Evolutionary conservation across 2,329 filamentous ascomycete genomes (phyloP).

Genomic region (Furcasterigmium furcatum): DNA sequence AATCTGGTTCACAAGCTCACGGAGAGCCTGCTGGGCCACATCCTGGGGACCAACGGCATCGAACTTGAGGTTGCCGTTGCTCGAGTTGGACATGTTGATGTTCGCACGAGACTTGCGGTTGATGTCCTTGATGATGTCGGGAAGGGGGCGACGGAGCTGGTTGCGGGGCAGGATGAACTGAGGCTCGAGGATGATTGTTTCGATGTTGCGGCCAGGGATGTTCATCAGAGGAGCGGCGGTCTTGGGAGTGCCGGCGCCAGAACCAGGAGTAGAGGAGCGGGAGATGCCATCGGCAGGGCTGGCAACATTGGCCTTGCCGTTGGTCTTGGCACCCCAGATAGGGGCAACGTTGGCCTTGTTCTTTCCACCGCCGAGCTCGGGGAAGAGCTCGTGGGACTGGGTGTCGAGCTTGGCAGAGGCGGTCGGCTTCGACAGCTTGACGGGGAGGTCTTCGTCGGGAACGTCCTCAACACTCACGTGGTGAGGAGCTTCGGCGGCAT

Average conservation of each 20-base stretch:
- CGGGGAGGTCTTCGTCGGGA: slow-evolving; percentile 71
- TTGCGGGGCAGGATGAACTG: slow-evolving; percentile 72
- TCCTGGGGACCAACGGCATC: slow-evolving; percentile 82
- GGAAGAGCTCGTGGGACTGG: slow-evolving; percentile 87
- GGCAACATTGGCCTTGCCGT: slow-evolving; percentile 52
- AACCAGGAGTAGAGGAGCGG: slow-evolving; percentile 60
- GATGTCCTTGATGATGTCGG: slow-evolving; percentile 85
- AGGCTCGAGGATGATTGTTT: slow-evolving; percentile 70
- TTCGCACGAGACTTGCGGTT: slow-evolving; percentile 88
- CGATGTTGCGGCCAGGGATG: slow-evolving; percentile 79
- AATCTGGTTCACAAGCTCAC: slow-evolving; percentile 84
- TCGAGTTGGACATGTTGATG: slow-evolving; percentile 72
- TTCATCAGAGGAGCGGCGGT: slow-evolving; percentile 55
- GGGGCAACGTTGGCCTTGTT: slow-evolving; percentile 67
- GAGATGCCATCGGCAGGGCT: slow-evolving; percentile 52
- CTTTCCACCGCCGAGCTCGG: slow-evolving; percentile 73
- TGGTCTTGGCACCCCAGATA: slow-evolving; percentile 73
- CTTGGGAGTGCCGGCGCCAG: slow-evolving; percentile 49
- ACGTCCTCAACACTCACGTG: slow-evolving; percentile 76
- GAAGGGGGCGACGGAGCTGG: slow-evolving; percentile 80
- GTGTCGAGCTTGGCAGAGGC: slow-evolving; percentile 75
- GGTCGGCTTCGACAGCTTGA: slow-evolving; percentile 38
- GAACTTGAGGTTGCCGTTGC: slow-evolving; percentile 72
- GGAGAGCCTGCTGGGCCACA: slow-evolving; percentile 81
- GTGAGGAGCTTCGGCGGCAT: slow-evolving; percentile 38